A percentile compares a stretch with the other conserved stretches of the same genome.
These are phyloP conservation scores for Podospora appendiculata DNA, from an alignment of 495 filamentous ascomycete genomes.

Conservation along the genomic window DNA sequence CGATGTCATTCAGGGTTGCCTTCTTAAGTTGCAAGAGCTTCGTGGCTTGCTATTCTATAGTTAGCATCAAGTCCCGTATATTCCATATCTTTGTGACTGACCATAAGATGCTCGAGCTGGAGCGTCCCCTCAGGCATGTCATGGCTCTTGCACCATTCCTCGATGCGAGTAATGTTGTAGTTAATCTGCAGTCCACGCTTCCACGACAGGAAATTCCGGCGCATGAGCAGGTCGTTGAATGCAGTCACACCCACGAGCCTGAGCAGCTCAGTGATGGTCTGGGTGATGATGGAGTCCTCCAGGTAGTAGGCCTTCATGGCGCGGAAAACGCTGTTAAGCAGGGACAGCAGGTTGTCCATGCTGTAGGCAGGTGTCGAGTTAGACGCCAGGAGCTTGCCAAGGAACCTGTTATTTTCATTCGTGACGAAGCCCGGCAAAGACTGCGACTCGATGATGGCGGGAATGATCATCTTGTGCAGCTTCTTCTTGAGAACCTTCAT, in stretches of 20 bases:
- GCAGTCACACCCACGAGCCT: conserved; percentile 94
- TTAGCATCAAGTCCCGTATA: conserved; percentile 14
- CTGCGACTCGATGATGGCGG: conserved; percentile 97
- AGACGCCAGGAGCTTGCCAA: conserved; percentile 87
- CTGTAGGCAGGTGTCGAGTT: conserved; percentile 88
- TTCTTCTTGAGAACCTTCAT: conserved; percentile 99
- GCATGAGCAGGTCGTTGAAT: conserved; percentile 97
- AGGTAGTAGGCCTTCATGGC: conserved; percentile 98
- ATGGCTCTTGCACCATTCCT: conserved; percentile 99
- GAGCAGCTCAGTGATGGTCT: conserved; percentile 90
- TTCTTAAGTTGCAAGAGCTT: conserved; percentile 99
- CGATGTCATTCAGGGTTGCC: conserved; percentile 96
- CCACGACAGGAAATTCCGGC: conserved; percentile 97
- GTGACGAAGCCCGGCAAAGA: conserved; percentile 97
- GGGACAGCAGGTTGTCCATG: conserved; percentile 97
- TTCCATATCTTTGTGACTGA: conserved; percentile 24
- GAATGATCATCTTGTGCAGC: conserved; percentile 98
- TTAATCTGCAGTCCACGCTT: conserved; percentile 99
- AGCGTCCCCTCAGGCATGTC: conserved; percentile 98
- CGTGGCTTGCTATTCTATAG: conserved; percentile 70
- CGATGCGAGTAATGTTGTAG: conserved; percentile 98
- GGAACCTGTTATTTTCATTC: conserved; percentile 94
- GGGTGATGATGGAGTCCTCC: conserved; percentile 90
- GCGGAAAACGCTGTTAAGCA: conserved; percentile 95
- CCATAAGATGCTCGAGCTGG: conserved; percentile 97